Evolutionary conservation across 2,329 filamentous ascomycete genomes (phyloP), one percentile per base, ranked within the genome.

Genomic region (Acrocalymma vagum): DNA sequence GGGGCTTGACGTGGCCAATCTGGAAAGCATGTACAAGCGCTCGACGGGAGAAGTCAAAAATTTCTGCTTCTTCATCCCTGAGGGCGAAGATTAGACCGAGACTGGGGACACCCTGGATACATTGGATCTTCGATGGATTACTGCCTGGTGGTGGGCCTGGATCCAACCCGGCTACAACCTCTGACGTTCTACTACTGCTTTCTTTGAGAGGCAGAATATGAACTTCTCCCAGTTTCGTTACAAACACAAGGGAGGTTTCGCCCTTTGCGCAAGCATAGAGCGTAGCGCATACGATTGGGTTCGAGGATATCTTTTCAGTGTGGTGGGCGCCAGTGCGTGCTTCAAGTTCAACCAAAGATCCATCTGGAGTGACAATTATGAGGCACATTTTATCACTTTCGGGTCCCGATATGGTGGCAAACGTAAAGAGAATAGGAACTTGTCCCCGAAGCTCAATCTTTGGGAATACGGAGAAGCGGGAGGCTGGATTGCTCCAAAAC

Each of bases 291-390:
- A 62, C 18, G 15, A 72, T 56, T 2, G 55, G 20, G 22, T 44
- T 57, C 4, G 60, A 37, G 15, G 50, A 58, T 18, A 71, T 58
- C 6, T 60, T 58, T 38, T 62, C 62, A 3, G 55, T 62, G 9
- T 51, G 53, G 24, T 63, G 55, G 11, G 62, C 60, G 15, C 70
- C 72, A 18, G 65, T 70, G 11, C 76, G 76, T 11, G 80, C 68
- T 32, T 76, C 73, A 9, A 86, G 66, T 55, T 87, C 83, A 0
- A 76, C 78, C 58, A 90, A 71, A 3, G 77, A 74, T 1, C 87
- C 88, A 37, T 86, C 84, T 11, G 81, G 78, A 23, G 81, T 82
- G 5, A 90, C 76, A 6, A 90, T 61, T 7, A 89, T 62, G 1
- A 90, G 65, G 9, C 76, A 64, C 1, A 62, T 43, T 20, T 61